Conservation (phyloP, 345 rosid species). For the Turritis glabra region DNA sequence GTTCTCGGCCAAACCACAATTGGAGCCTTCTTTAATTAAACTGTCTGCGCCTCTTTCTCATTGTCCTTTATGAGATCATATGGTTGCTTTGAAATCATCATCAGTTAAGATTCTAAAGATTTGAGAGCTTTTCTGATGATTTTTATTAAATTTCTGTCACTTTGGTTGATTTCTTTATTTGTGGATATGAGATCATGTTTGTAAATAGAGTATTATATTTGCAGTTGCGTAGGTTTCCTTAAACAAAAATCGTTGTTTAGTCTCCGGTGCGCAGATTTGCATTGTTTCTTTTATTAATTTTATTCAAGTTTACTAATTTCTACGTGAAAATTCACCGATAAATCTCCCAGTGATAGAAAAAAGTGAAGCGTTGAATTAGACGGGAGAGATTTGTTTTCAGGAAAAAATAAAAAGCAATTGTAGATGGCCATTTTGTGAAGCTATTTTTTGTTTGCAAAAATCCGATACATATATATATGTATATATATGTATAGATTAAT, state of each 20-base stretch:
- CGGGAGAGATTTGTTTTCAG: background rate
- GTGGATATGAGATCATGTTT: conserved; percentile 22
- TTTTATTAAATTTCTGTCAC: background rate
- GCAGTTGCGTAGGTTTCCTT: background rate
- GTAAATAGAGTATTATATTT: conserved; percentile 27
- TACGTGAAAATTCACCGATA: background rate
- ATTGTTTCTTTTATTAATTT: background rate
- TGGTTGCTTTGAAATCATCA: conserved; percentile 12
- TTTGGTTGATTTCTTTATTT: conserved; percentile 32
- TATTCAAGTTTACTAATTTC: background rate
- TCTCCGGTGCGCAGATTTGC: background rate
- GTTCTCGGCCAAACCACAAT: conserved; percentile 76
- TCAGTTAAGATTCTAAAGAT: background rate
- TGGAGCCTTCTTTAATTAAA: conserved; percentile 51
- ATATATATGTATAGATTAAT: background rate
- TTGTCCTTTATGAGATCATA: conserved; percentile 11
- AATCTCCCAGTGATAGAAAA: background rate
- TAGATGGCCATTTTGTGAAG: background rate
- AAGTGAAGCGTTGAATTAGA: too few relatives aligned
- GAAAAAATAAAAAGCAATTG: background rate
- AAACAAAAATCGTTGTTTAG: background rate
- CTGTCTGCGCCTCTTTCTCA: background rate
- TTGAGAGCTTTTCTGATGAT: conserved; percentile 14
- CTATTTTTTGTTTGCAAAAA: background rate
- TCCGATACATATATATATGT: background rate